Conservation (phyloP, 2,329 filamentous ascomycete species). For the Tolypocladium guangdongense region DNA sequence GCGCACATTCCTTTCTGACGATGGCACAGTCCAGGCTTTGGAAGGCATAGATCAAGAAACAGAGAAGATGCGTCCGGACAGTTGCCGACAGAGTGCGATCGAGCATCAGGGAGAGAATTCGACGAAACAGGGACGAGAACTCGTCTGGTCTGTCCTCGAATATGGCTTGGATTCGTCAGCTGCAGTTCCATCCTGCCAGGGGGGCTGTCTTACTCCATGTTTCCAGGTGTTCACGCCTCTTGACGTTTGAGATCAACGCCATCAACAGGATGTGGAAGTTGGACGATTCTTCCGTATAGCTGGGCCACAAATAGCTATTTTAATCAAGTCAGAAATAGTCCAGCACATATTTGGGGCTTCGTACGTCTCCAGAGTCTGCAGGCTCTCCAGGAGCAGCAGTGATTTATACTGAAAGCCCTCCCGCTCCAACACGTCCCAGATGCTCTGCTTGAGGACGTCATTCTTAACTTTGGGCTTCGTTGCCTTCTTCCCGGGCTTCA, state of each 20-base stretch:
- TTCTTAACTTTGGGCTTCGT: constrained; percentile 66
- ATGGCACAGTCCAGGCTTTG: constrained; percentile 84
- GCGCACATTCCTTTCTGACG: constrained; percentile 91
- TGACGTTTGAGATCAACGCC: constrained; percentile 76
- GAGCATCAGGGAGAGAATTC: constrained; percentile 76
- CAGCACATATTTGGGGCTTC: neutral
- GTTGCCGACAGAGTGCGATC: constrained; percentile 54
- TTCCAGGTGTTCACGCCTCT: constrained; percentile 74
- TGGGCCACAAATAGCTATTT: constrained; percentile 81
- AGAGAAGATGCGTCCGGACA: constrained; percentile 73
- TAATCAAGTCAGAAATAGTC: neutral
- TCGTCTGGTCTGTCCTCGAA: constrained; percentile 69
- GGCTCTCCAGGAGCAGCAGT: constrained; percentile 73
- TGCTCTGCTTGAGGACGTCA: constrained; percentile 72
- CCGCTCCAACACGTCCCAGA: constrained; percentile 82
- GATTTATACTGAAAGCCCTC: constrained; percentile 69
- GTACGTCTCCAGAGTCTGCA: constrained; percentile 80
- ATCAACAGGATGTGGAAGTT: constrained; percentile 88
- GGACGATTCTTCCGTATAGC: constrained; percentile 76
- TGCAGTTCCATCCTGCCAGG: neutral
- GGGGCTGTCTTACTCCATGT: constrained; percentile 59
- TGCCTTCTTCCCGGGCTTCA: constrained; percentile 50
- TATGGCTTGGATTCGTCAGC: constrained; percentile 38
- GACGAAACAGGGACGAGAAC: constrained; percentile 82
- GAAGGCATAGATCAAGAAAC: constrained; percentile 83